Base-by-base conservation (phyloP, 495 filamentous ascomycete species). In the Penicillium soppii region DNA sequence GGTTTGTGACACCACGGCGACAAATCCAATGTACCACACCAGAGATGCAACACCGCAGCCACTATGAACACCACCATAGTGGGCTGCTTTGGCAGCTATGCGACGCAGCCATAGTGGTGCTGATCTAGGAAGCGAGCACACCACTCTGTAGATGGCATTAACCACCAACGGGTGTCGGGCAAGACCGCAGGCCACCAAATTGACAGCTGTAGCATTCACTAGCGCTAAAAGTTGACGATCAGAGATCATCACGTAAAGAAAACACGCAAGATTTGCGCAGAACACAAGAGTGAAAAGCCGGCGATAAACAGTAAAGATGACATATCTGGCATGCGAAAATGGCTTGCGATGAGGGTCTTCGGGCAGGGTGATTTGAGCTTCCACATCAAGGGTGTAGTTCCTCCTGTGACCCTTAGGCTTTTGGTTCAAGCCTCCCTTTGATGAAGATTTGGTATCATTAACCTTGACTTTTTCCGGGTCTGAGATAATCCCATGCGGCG, bases 11-110 rank as follows among this genome's bases (percentile, higher is more conserved):
- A 75, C 65, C 25, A 69, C 46, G 20, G 57, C 59, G 13, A 76
- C 77, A 26, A 74, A 69, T 41, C 75, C 73, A 29, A 81, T 65
- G 63, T 85, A 88, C 86, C 86, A 90, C n/a, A 81, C 60, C 0
- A 79, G 74, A 21, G 82, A 82, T 15, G 81, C 80, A 13, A 82
- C 71, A 10, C 80, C 84, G 23, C 82, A 82, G 13, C 82, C 83
- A 58, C 77, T 83, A 59, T 89, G 86, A 19, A 87, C 68, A n/a
- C 86, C 86, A 20, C 86, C 86, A 53, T 83, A 82, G 20, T 85
- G 79, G 58, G 85, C 88, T n/a, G 88, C 69, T 56, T 87, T 86
- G 17, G 85, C 84, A 0, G 77, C 73, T 7, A 79, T 70, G 4
- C 74, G 72, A 17, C 86, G 82, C 20, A 86, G 62, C 22, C 70